Base-by-base conservation (phyloP, 495 filamentous ascomycete species). In the Parachaetomium inaequale region DNA sequence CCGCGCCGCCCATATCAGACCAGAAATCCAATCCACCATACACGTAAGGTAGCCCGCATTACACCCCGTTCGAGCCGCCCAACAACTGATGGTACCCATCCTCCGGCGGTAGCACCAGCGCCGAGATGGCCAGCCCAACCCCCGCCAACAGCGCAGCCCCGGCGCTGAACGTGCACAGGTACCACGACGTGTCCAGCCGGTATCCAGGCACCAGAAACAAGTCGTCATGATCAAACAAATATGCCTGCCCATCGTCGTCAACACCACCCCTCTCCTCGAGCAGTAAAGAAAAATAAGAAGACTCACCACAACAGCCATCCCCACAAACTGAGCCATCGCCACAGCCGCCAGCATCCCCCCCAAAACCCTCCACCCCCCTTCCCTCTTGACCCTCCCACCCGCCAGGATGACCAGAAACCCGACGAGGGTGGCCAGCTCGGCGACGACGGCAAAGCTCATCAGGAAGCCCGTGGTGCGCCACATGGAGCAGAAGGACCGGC, bases 381-480 rank as follows among this genome's bases (percentile, higher is more conserved):
- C 85, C 40, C 92, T 78, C 72, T 88, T 86, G 61, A 83, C 80
- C 71, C 89, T 88, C 23, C 92, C 92, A 12, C 93, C 92, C 2
- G 79, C 75, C 59, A 96, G 73, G 36, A 95, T 84, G 23, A 91
- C 81, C 47, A 88, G 66, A 72, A 90, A 95, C 3, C 87, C 81
- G 14, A 95, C 85, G 17, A 95, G 70, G 46, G 84, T 85, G 55
- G 88, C 88, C 19, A 89, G 81, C 75, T 96, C 85, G 31, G 92
- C 64, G 40, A 96, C 84, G 36, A 90, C 80, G 26, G 88, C 83
- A 64, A 96, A 88, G 56, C 83, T 88, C 84, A 96, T 91, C 56
- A 96, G 76, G 72, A 96, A 96, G 11, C 89, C 92, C 58, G 91
- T 85, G 45, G 86, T 87, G 34, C 90, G 84, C 93, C 93, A 98